phyloP scores from a whole-genome alignment of 2,329 filamentous ascomycete species.

The Diaporthe sp. region DNA sequence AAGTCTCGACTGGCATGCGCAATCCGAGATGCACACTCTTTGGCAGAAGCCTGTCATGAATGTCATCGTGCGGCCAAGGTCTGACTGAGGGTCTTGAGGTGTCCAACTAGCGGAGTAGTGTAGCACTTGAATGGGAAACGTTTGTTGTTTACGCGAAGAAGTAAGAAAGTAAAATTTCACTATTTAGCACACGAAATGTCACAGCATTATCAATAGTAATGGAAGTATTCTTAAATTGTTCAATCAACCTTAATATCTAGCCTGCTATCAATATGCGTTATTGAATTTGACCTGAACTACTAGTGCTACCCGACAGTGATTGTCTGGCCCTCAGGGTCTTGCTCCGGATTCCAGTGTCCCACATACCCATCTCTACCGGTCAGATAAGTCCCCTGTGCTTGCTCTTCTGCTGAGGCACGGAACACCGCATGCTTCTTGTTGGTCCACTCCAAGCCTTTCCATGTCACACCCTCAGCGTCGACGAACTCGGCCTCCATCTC shows the following conservation, averaged over 20 bases:
- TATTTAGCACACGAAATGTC: too few species aligned
- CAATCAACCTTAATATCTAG: too few species aligned
- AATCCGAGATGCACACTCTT: constrained; percentile 33
- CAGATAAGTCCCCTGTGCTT: constrained; percentile 7
- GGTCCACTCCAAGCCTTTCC: constrained; percentile 21
- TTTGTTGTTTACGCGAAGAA: background rate
- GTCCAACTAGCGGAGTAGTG: accelerated
- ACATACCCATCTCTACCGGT: constrained; percentile 23
- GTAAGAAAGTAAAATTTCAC: too few species aligned
- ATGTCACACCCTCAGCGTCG: background rate
- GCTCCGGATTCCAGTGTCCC: constrained; percentile 12
- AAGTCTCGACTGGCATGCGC: constrained; percentile 27
- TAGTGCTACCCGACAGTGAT: background rate
- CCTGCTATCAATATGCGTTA: background rate
- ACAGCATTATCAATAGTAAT: too few species aligned
- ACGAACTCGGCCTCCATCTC: constrained; percentile 24
- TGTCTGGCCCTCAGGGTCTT: background rate
- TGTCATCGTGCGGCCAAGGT: background rate
- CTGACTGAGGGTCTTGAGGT: background rate
- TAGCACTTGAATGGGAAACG: background rate
- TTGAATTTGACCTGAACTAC: background rate
- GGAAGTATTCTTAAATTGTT: background rate
- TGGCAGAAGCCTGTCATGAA: constrained; percentile 29
- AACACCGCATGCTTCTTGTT: constrained; percentile 27
- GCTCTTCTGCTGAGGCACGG: constrained; percentile 15